Evolutionary conservation across 2,329 filamentous ascomycete genomes (phyloP).

Genomic region (Ascochyta clinopodiicola): DNA sequence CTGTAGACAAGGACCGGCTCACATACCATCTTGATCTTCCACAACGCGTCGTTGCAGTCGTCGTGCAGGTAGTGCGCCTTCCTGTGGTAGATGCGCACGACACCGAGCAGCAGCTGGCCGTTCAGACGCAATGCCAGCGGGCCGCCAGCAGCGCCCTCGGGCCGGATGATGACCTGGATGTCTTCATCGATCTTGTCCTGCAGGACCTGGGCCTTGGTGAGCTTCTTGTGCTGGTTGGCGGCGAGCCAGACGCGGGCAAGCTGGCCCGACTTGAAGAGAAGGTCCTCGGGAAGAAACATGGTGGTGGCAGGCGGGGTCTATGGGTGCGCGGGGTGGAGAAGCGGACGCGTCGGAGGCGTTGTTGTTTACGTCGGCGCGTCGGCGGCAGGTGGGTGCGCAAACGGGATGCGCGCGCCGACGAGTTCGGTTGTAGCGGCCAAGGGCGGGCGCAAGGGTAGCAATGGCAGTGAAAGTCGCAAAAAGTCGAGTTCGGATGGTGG

Average conservation of each 20-base stretch:
- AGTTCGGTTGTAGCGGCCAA: conserved; percentile 20
- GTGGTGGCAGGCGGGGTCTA: conserved; percentile 25
- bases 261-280: conserved; percentile 95
- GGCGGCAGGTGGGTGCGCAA: conserved; percentile 33
- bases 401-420: conserved; percentile 31
- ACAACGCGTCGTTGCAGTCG: conserved; percentile 94
- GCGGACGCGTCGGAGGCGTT: conserved; percentile 28
- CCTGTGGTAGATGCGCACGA: conserved; percentile 95
- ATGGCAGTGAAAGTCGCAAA: conserved; percentile 28
- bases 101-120: conserved; percentile 90
- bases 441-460: conserved; percentile 29
- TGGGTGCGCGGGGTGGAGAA: conserved; percentile 20
- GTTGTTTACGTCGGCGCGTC: conserved; percentile 46
- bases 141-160: conserved; percentile 67
- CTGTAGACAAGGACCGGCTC: not conserved
- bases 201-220: conserved; percentile 94
- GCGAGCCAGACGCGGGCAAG: conserved; percentile 98
- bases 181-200: conserved; percentile 95
- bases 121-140: conserved; percentile 94
- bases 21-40: conserved; percentile 96
- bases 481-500: conserved; percentile 29
- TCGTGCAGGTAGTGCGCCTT: conserved; percentile 96
- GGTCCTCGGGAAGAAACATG: conserved; percentile 98
- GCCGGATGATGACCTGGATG: conserved; percentile 92
- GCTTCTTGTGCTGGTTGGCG: conserved; percentile 96